These are phyloP conservation scores for Teunomyces gatunensis DNA, from an alignment of 805 yeast genomes.

Conservation along the genomic window DNA sequence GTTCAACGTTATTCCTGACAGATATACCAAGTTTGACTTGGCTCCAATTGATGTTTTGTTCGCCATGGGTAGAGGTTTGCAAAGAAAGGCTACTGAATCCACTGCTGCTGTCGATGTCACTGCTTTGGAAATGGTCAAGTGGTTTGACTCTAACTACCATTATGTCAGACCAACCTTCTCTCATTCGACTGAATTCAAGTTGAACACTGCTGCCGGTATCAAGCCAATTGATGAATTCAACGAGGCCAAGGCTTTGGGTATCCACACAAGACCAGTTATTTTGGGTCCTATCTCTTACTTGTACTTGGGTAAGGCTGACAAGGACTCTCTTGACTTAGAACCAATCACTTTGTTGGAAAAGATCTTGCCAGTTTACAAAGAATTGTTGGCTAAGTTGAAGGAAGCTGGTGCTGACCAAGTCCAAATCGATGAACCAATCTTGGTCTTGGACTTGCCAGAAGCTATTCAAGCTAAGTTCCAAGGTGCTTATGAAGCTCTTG, in stretches of 20 bases:
- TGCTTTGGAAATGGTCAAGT: conserved; percentile 98
- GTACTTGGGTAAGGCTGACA: conserved; percentile 96
- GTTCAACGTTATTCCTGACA: conserved; percentile 95
- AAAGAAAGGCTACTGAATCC: conserved; percentile 88
- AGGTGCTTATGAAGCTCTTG: conserved; percentile 76
- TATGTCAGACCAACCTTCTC: conserved; percentile 99
- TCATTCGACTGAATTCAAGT: conserved; percentile 90
- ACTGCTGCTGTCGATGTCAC: conserved; percentile 94
- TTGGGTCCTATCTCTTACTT: conserved; percentile 97
- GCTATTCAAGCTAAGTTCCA: conserved; percentile 82
- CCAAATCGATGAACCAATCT: conserved; percentile 96
- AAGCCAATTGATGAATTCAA: conserved; percentile 97
- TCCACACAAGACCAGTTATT: conserved; percentile 96
- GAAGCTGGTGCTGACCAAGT: conserved; percentile 94
- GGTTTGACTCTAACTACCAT: conserved; percentile 99
- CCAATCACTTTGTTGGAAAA: conserved; percentile 88
- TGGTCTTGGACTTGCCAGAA: conserved; percentile 90
- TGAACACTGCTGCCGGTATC: conserved; percentile 66
- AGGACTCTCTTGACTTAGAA: conserved; percentile 92
- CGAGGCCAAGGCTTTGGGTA: conserved; percentile 96
- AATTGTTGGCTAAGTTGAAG: conserved; percentile 80
- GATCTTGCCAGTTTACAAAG: conserved; percentile 90
- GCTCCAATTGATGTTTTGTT: conserved; percentile 88
- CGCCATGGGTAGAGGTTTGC: conserved; percentile 99
- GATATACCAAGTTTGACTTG: conserved; percentile 90